phyloP scores from a whole-genome alignment of 768 basidiomycete genomes.

The Pisolithus microcarpus region DNA sequence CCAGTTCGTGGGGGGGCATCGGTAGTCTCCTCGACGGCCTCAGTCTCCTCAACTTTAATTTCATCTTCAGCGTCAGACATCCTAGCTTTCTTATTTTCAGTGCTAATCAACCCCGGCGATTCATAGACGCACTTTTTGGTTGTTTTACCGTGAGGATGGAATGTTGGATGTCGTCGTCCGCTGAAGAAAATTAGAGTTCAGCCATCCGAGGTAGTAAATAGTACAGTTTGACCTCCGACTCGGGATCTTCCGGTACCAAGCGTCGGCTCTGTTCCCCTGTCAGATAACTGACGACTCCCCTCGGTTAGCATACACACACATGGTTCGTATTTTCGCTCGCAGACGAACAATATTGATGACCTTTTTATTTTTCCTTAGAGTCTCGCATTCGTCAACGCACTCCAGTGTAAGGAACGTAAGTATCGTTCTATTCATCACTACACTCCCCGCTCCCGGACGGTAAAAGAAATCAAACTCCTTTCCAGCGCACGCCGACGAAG shows the following conservation, averaged over 20 bases:
- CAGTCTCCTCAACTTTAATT: no score
- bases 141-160: slow-evolving; percentile 15
- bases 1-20: no score
- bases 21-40: no score
- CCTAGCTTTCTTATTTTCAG: slow-evolving; percentile 28
- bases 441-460: neutral
- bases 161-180: slow-evolving; percentile 78
- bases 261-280: neutral
- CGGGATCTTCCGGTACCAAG: slow-evolving; percentile 36
- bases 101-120: slow-evolving; percentile 6
- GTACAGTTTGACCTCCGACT: slow-evolving; percentile 39
- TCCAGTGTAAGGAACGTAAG: slow-evolving; percentile 74
- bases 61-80: slow-evolving; percentile 55
- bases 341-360: neutral
- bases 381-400: slow-evolving; percentile 64
- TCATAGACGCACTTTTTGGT: slow-evolving; percentile 34
- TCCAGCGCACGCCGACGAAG: slow-evolving; percentile 70
- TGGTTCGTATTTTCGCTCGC: slow-evolving; percentile 22
- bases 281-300: slow-evolving; percentile 2
- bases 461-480: slow-evolving; percentile 15
- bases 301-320: slow-evolving; percentile 4
- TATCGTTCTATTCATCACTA: slow-evolving; percentile 10
- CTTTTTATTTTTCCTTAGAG: slow-evolving; percentile 34
- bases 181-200: slow-evolving; percentile 54
- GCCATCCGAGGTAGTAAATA: neutral